Conservation (phyloP, 176 grass and related monocot genomes). For the Thalia dealbata region DNA sequence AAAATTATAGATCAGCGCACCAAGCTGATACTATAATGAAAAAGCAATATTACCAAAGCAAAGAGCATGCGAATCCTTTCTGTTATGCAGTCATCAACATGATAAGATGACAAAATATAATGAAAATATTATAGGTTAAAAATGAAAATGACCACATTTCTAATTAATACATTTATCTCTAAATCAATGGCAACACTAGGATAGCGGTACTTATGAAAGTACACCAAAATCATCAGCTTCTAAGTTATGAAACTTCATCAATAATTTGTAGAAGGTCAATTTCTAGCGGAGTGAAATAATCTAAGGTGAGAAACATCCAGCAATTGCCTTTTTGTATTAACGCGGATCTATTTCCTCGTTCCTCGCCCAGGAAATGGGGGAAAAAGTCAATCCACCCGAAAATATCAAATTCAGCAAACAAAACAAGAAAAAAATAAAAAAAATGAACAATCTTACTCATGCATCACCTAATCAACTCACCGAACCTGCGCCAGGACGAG, state of each 20-base stretch:
- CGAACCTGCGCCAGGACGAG: slow-evolving; percentile 75
- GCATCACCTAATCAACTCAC: slow-evolving; percentile 19
- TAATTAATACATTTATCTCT: too few species aligned
- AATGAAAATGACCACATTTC: background rate
- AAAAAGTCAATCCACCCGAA: background rate
- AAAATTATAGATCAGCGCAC: too few species aligned
- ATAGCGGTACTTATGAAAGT: too few species aligned
- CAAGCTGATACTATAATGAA: too few species aligned
- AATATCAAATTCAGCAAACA: background rate
- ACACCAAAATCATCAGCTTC: background rate
- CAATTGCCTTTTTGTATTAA: background rate
- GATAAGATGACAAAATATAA: too few species aligned
- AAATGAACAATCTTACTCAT: background rate
- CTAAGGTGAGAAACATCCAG: background rate
- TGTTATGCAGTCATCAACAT: too few species aligned
- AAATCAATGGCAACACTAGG: too few species aligned
- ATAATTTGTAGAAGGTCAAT: background rate
- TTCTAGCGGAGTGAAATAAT: background rate
- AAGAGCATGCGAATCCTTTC: too few species aligned
- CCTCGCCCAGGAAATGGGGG: too few species aligned
- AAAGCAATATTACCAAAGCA: too few species aligned
- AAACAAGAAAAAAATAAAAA: background rate
- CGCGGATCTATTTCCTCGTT: too few species aligned
- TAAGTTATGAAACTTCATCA: background rate
- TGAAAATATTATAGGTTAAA: too few species aligned